phyloP scores from a whole-genome alignment of 2,329 filamentous ascomycete genomes.

The Nannizziopsis arthrosporioides region DNA sequence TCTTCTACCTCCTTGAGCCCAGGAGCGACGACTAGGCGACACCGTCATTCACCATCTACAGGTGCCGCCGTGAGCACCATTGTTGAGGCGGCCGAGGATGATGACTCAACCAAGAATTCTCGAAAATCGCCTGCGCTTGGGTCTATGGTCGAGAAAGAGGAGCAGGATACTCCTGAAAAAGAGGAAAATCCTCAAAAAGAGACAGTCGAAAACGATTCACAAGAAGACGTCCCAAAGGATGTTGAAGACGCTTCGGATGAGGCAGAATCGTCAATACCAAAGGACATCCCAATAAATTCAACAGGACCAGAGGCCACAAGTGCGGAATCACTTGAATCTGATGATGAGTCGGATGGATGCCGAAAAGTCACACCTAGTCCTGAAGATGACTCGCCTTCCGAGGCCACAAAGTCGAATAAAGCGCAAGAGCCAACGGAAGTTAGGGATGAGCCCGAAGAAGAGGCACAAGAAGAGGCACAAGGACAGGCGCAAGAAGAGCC shows the following conservation, averaged over 20 bases:
- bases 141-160: not conserved
- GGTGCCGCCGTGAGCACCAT: conserved; percentile 65
- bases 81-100: conserved; percentile 47
- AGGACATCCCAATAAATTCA: too few species aligned
- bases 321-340: not conserved
- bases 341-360: not conserved
- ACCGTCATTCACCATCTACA: conserved; percentile 55
- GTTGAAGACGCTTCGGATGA: too few species aligned
- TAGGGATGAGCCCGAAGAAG: conserved; percentile 16
- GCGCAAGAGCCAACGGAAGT: not conserved
- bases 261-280: too few species aligned
- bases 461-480: not conserved
- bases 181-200: too few species aligned
- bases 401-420: too few species aligned
- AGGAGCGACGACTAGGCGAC: conserved; percentile 60
- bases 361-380: not conserved
- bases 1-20: conserved; percentile 37
- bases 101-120: conserved; percentile 8
- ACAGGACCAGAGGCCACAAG: not conserved
- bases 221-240: too few species aligned
- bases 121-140: not conserved
- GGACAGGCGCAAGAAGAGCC: not conserved
- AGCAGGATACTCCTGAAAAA: not conserved
- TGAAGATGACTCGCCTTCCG: not conserved
- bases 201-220: too few species aligned